phyloP scores from a whole-genome alignment of 2,329 filamentous ascomycete genomes.

The Ceratocystis ficicola region DNA sequence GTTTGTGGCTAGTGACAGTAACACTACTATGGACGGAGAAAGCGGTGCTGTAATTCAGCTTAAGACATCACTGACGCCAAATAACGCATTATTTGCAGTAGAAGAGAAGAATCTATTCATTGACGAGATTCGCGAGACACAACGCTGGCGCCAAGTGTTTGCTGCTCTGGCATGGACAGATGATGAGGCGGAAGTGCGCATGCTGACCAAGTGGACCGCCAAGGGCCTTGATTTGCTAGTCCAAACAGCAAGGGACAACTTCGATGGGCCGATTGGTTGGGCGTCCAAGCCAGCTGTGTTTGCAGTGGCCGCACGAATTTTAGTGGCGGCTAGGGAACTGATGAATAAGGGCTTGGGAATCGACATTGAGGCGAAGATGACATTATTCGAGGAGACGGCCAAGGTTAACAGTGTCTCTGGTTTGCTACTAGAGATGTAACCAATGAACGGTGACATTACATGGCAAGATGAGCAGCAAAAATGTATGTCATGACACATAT shows the following conservation, averaged over 20 bases:
- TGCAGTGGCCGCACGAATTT: conserved; percentile 41
- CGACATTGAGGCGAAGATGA: conserved; percentile 22
- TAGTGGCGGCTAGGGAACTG: conserved; percentile 33
- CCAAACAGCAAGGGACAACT: neutral
- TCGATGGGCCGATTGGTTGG: conserved; percentile 61
- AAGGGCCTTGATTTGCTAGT: conserved; percentile 34
- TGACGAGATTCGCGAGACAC: conserved; percentile 64
- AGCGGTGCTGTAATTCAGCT: conserved; percentile 38
- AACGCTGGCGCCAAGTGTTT: conserved; percentile 52
- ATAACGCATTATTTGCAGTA: conserved; percentile 65
- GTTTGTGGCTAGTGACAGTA: conserved; percentile 24
- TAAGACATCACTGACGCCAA: conserved; percentile 37
- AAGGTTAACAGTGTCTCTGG: conserved; percentile 21
- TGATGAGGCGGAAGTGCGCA: conserved; percentile 21
- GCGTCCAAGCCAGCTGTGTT: conserved; percentile 57
- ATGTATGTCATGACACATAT: neutral
- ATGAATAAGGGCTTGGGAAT: conserved; percentile 22
- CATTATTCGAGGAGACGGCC: conserved; percentile 15
- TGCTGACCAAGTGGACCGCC: conserved; percentile 37
- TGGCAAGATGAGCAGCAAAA: neutral
- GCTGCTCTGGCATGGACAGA: conserved; percentile 24
- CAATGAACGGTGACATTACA: neutral
- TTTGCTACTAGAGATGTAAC: conserved; percentile 22
- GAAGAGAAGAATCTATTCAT: conserved; percentile 94
- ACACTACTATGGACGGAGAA: conserved; percentile 33